A percentile compares a stretch with the other conserved stretches of the same genome.
phyloP scores from a whole-genome alignment of 768 basidiomycete genomes.

The Phanerochaete carnosa region DNA sequence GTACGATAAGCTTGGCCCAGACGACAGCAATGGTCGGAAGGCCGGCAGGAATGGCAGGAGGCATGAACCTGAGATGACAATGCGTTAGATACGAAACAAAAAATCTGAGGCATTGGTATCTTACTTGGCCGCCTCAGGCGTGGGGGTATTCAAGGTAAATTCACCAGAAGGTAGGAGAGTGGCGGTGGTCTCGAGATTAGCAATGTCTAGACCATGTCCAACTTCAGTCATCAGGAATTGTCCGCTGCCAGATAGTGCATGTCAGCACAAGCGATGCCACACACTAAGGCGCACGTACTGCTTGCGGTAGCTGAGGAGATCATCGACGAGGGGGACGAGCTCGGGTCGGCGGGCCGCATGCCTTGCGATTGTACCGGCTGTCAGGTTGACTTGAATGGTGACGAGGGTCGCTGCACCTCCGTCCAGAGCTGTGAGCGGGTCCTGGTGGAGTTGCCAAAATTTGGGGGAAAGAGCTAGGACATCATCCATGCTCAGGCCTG shows the following conservation, averaged over 20 bases:
- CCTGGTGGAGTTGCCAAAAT: conserved; percentile 27
- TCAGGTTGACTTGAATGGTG: conserved; percentile 27
- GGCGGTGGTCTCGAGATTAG: conserved; percentile 41
- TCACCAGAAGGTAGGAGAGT: conserved; percentile 34
- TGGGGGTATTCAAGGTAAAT: conserved; percentile 37
- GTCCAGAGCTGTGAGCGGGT: conserved; percentile 21
- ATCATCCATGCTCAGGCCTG: conserved; percentile 22
- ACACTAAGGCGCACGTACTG: conserved; percentile 15
- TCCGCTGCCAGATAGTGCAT: conserved; percentile 25
- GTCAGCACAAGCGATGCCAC: background rate
- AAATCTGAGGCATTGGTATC: background rate
- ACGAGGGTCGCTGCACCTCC: conserved; percentile 21
- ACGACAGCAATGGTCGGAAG: conserved; percentile 38
- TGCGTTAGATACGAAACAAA: background rate
- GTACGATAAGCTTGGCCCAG: conserved; percentile 35
- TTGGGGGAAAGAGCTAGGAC: conserved; percentile 20
- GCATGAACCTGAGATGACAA: conserved; percentile 36
- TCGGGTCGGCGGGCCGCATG: conserved; percentile 22
- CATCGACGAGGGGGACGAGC: conserved; percentile 19
- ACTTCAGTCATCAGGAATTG: conserved; percentile 44
- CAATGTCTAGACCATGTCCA: conserved; percentile 43
- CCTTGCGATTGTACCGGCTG: conserved; percentile 22
- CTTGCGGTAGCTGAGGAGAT: conserved; percentile 24
- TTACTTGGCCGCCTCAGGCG: conserved; percentile 36
- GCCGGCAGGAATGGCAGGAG: conserved; percentile 35